These are phyloP conservation scores for Arthrobotrys sphaeroides DNA, from an alignment of 2,329 filamentous ascomycete genomes.

Conservation along the genomic window DNA sequence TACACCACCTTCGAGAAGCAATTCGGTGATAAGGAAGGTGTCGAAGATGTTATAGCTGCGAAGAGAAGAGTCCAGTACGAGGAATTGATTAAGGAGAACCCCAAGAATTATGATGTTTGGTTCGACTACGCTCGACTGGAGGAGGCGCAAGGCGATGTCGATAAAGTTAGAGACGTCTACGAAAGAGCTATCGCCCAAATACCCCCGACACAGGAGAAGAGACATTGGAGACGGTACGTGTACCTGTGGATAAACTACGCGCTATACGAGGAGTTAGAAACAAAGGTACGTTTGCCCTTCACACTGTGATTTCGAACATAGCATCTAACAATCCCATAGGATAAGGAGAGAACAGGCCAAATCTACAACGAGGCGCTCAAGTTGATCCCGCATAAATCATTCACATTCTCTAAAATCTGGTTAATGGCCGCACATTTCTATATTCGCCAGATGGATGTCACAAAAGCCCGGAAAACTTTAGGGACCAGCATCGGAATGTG, in stretches of 20 bases:
- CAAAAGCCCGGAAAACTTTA: conserved; percentile 82
- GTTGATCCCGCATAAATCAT: conserved; percentile 92
- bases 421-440: conserved; percentile 93
- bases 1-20: conserved; percentile 99
- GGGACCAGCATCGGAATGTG: conserved; percentile 92
- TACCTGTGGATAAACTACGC: conserved; percentile 99
- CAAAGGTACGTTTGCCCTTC: conserved; percentile 63
- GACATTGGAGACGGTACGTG: conserved; percentile 96
- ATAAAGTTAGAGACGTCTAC: conserved; percentile 89
- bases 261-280: conserved; percentile 89
- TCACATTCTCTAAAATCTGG: conserved; percentile 98
- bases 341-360: conserved; percentile 80
- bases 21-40: conserved; percentile 89
- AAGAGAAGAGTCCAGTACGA: conserved; percentile 94
- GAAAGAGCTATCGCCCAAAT: conserved; percentile 95
- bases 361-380: conserved; percentile 90
- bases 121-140: conserved; percentile 94
- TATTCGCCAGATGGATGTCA: conserved; percentile 83
- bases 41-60: conserved; percentile 94
- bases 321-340: conserved; percentile 60
- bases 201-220: conserved; percentile 93
- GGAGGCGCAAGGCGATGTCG: conserved; percentile 81
- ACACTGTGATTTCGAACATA: background rate
- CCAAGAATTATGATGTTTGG: conserved; percentile 97
- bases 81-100: conserved; percentile 89